phyloP scores from a whole-genome alignment of 2,329 filamentous ascomycete species.

The Pyrenophora seminiperda region DNA sequence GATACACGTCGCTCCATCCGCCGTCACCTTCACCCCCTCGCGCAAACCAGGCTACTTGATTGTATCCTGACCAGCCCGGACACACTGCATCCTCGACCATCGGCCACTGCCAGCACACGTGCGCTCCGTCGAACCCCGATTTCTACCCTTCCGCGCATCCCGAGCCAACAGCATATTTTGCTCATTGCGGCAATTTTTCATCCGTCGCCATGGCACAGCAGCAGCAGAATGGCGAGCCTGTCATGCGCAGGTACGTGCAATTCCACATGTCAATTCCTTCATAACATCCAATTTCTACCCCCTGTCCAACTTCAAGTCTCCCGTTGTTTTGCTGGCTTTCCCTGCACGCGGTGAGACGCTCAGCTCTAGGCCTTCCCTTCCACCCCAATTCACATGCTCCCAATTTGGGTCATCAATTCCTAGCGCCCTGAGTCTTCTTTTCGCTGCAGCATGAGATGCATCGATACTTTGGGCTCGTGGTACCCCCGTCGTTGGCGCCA shows the following conservation, averaged over 20 bases:
- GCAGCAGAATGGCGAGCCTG: constrained; percentile 55
- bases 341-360: neutral
- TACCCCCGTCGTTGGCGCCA: constrained; percentile 37
- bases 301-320: constrained; percentile 6
- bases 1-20: constrained; percentile 5
- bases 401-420: neutral
- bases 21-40: neutral
- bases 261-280: constrained; percentile 11
- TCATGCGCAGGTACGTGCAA: constrained; percentile 67
- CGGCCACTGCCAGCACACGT: too few relatives aligned
- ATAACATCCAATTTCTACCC: constrained; percentile 1
- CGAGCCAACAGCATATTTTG: neutral
- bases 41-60: constrained; percentile 16
- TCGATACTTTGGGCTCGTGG: constrained; percentile 33
- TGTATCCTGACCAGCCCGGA: constrained; percentile 12
- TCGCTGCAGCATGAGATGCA: constrained; percentile 19
- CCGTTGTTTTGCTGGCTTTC: neutral
- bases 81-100: neutral
- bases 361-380: neutral
- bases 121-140: neutral
- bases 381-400: neutral
- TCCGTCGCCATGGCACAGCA: constrained; percentile 44
- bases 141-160: neutral
- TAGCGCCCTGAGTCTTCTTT: neutral
- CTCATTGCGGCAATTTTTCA: constrained; percentile 6